Evolutionary conservation across 139 green algal species (phyloP).

Genomic region (Microglena sp.): DNA sequence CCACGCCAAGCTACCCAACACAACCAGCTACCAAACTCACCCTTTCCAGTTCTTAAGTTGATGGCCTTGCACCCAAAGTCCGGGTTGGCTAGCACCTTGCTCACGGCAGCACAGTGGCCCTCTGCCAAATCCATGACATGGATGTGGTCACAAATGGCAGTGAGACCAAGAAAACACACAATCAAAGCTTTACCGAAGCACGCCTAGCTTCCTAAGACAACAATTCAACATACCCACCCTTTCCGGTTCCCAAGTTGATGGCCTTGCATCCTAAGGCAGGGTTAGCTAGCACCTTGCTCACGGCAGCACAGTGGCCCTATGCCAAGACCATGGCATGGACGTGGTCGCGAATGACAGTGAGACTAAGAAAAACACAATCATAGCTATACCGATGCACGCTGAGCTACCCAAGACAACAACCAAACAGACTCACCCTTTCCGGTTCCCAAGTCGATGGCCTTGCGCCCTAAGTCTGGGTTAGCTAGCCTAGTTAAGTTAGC

Average conservation of each 20-base stretch:
- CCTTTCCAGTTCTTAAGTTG: constrained; percentile 86
- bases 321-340: constrained; percentile 93
- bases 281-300: constrained; percentile 60
- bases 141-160: constrained; percentile 95
- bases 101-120: constrained; percentile 79
- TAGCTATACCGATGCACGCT: too few species aligned
- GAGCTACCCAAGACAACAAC: too few species aligned
- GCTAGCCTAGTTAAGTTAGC: too few species aligned
- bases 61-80: constrained; percentile 51
- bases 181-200: too few species aligned
- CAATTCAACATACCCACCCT: constrained; percentile 29
- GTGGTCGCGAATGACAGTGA: constrained; percentile 89
- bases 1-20: too few species aligned
- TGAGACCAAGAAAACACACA: too few species aligned
- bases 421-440: constrained; percentile 35
- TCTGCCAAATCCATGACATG: constrained; percentile 88
- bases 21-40: constrained; percentile 18
- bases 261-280: constrained; percentile 41
- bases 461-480: constrained; percentile 38
- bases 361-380: too few species aligned
- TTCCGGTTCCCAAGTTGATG: constrained; percentile 89
- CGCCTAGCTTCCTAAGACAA: too few species aligned
- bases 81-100: constrained; percentile 50
- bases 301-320: constrained; percentile 76
- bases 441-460: constrained; percentile 91